Conservation (phyloP, 1,284 basidiomycete species). For the Papiliotrema flavescens region DNA sequence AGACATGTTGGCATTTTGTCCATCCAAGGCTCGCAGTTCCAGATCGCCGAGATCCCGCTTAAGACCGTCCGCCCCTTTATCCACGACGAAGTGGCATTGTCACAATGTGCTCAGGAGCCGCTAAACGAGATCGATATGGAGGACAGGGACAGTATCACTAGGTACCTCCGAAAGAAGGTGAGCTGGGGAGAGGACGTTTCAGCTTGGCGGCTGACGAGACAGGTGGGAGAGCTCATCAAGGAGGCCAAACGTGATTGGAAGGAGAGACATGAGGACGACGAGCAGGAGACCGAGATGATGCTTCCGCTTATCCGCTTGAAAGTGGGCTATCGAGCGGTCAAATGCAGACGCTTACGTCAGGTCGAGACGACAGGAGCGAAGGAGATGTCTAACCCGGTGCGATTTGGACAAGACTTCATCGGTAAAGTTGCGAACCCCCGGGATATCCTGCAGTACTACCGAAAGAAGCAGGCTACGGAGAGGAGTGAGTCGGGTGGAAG, state of each 20-base stretch:
- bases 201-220: not conserved
- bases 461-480: constrained; percentile 63
- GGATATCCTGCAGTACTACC: constrained; percentile 86
- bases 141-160: constrained; percentile 74
- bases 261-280: constrained; percentile 61
- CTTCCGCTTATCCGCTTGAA: constrained; percentile 86
- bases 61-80: constrained; percentile 93
- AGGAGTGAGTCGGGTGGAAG: constrained; percentile 27
- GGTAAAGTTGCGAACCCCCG: constrained; percentile 90
- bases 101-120: constrained; percentile 69
- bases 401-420: constrained; percentile 93
- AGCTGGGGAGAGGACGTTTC: constrained; percentile 47
- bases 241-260: constrained; percentile 75
- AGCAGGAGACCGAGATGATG: constrained; percentile 58
- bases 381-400: constrained; percentile 89
- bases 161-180: constrained; percentile 70
- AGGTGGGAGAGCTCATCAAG: constrained; percentile 77
- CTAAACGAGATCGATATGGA: constrained; percentile 62
- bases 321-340: constrained; percentile 47
- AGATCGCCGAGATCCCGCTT: constrained; percentile 77
- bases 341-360: constrained; percentile 43
- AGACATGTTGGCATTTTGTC: constrained; percentile 85
- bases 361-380: constrained; percentile 86
- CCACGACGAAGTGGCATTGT: constrained; percentile 75
- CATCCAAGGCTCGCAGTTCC: constrained; percentile 80